Percentiles rank a stretch among this genome's conserved stretches.
Conservation (phyloP, 345 rosid genomes). For the Cardiospermum halicacabum region DNA sequence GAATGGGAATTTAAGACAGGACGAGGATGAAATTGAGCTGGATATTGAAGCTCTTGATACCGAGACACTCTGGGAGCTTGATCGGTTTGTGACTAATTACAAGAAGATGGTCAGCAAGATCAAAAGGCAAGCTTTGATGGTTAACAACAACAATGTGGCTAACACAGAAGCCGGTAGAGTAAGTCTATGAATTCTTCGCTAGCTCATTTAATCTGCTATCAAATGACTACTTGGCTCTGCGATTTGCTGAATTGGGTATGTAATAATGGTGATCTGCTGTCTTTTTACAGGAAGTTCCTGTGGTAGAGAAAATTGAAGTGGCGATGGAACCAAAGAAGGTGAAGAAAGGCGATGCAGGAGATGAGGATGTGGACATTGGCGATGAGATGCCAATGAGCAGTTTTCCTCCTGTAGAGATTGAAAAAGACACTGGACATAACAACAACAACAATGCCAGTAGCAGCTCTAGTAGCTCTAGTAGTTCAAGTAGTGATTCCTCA, state of each 20-base stretch:
- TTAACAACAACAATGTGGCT: conserved; percentile 24
- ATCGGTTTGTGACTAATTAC: conserved; percentile 71
- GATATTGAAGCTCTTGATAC: conserved; percentile 76
- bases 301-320: conserved; percentile 37
- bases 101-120: conserved; percentile 78
- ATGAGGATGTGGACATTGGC: conserved; percentile 89
- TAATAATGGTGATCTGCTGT: background rate
- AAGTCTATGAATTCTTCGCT: background rate
- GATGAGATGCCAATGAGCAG: conserved; percentile 72
- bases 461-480: conserved; percentile 53
- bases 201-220: background rate
- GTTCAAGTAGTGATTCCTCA: conserved; percentile 62
- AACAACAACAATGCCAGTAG: conserved; percentile 43
- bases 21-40: conserved; percentile 78
- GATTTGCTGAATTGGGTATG: background rate
- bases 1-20: conserved; percentile 61
- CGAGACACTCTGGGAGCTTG: conserved; percentile 82
- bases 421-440: conserved; percentile 53
- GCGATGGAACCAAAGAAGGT: conserved; percentile 46
- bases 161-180: conserved; percentile 34
- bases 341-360: conserved; percentile 71
- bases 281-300: conserved; percentile 24
- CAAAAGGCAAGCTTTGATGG: conserved; percentile 61
- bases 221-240: background rate
- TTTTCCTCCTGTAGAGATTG: conserved; percentile 84